A percentile compares a stretch with the other conserved stretches of the same genome.
These are phyloP conservation scores for Malus hybrid DNA, from an alignment of 331 rosid species.

Conservation along the genomic window DNA sequence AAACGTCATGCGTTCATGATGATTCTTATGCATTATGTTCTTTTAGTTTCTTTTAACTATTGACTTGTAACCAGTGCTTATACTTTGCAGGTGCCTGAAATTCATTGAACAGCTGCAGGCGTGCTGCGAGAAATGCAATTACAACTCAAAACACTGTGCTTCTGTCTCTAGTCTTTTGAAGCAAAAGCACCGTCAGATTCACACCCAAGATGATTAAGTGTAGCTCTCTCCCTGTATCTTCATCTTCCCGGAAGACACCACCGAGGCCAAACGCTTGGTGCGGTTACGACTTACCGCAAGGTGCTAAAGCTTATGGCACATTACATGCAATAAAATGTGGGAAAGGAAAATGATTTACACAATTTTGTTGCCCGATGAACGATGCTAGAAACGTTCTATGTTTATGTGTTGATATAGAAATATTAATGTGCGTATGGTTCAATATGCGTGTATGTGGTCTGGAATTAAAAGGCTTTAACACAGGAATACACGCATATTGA, in stretches of 20 bases:
- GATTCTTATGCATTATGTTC: neutral
- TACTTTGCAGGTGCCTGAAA: conserved; percentile 51
- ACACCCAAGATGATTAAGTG: neutral
- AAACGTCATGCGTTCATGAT: neutral
- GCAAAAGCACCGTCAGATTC: conserved; percentile 11
- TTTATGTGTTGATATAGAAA: neutral
- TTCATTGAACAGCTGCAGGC: conserved; percentile 59
- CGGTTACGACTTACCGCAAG: neutral
- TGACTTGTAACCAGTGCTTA: neutral
- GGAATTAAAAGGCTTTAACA: too few species aligned
- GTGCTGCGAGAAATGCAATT: conserved; percentile 70
- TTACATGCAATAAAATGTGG: neutral
- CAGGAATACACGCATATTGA: too few species aligned
- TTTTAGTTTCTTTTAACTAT: neutral
- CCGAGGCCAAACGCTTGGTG: neutral
- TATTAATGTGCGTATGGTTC: neutral
- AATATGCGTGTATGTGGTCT: neutral
- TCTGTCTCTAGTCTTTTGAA: conserved; percentile 76
- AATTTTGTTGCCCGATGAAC: neutral
- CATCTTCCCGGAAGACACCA: neutral
- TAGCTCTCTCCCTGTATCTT: neutral
- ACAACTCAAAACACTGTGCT: conserved; percentile 83
- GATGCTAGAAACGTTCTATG: neutral
- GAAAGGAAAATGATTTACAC: neutral
- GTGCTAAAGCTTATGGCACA: neutral